phyloP scores from a whole-genome alignment of 2,329 filamentous ascomycete species.

The Curvularia spicifera region DNA sequence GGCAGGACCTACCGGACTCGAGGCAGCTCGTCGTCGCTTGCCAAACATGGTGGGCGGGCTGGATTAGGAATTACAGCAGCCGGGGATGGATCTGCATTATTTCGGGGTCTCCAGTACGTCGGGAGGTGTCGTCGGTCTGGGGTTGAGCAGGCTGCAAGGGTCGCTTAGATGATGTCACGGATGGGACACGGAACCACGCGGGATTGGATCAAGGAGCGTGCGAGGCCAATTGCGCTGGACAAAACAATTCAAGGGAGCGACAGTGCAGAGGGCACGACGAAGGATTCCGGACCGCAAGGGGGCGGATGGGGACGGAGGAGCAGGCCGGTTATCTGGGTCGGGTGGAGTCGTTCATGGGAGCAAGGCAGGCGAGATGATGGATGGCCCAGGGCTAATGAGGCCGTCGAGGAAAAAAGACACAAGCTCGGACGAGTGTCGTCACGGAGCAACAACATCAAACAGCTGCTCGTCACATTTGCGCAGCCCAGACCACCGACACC shows the following conservation, averaged over 20 bases:
- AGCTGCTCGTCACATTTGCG: slow-evolving; percentile 2
- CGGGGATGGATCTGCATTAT: slow-evolving; percentile 35
- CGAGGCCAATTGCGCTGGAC: slow-evolving; percentile 10
- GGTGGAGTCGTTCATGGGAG: slow-evolving; percentile 11
- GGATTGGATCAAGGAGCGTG: slow-evolving; percentile 10
- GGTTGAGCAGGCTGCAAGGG: slow-evolving; percentile 17
- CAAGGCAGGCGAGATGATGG: slow-evolving; percentile 21
- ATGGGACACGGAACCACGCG: slow-evolving; percentile 15
- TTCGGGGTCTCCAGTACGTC: slow-evolving; percentile 1
- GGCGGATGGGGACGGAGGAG: slow-evolving; percentile 4
- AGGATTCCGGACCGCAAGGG: not conserved
- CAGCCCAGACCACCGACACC: not conserved
- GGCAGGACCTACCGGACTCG: slow-evolving; percentile 42
- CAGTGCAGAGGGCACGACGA: not conserved
- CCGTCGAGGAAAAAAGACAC: slow-evolving; percentile 4
- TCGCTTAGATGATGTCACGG: slow-evolving; percentile 29
- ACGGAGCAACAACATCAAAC: slow-evolving; percentile 11
- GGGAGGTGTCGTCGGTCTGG: slow-evolving; percentile 10
- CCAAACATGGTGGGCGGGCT: slow-evolving; percentile 41
- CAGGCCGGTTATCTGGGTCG: slow-evolving; percentile 3
- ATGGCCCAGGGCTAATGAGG: not conserved
- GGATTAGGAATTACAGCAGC: slow-evolving; percentile 31
- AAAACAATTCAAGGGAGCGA: not conserved
- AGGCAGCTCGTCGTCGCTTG: slow-evolving; percentile 40
- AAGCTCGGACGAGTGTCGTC: slow-evolving; percentile 17